phyloP scores from a whole-genome alignment of 2,329 filamentous ascomycete genomes.

The Acarospora socialis region DNA sequence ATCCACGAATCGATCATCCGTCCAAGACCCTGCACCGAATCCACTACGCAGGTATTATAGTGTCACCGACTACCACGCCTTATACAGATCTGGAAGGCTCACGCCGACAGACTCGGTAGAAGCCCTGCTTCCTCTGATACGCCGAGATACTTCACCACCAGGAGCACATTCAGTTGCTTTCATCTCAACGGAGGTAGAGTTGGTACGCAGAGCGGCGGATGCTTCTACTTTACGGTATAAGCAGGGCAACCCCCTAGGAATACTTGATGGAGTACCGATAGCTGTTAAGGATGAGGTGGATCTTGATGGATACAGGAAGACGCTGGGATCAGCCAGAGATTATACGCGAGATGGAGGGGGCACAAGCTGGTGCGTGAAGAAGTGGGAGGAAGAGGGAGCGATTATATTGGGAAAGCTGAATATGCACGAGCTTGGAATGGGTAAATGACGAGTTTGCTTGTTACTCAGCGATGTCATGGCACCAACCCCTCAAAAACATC shows the following conservation, averaged over 20 bases:
- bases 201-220: constrained; percentile 52
- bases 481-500: constrained; percentile 4
- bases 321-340: constrained; percentile 49
- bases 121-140: constrained; percentile 56
- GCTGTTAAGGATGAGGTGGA: constrained; percentile 72
- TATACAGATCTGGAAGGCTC: constrained; percentile 54
- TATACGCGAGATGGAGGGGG: constrained; percentile 35
- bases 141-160: constrained; percentile 38
- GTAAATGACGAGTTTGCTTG: constrained; percentile 24
- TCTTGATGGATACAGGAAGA: constrained; percentile 54
- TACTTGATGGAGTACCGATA: constrained; percentile 70
- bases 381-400: constrained; percentile 60
- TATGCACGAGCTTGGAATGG: constrained; percentile 69
- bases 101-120: constrained; percentile 62
- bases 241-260: constrained; percentile 47
- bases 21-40: constrained; percentile 26
- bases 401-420: constrained; percentile 61
- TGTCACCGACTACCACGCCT: constrained; percentile 59
- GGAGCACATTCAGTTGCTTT: constrained; percentile 59
- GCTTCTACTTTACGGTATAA: constrained; percentile 62
- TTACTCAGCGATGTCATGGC: too few species aligned
- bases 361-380: constrained; percentile 56
- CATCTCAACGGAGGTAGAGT: constrained; percentile 49
- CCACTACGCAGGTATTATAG: constrained; percentile 44
- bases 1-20: constrained; percentile 32